Evolutionary conservation across 371 early-diverging fungal genomes (phyloP).

Genomic region (Saksenaea vasiformis): DNA sequence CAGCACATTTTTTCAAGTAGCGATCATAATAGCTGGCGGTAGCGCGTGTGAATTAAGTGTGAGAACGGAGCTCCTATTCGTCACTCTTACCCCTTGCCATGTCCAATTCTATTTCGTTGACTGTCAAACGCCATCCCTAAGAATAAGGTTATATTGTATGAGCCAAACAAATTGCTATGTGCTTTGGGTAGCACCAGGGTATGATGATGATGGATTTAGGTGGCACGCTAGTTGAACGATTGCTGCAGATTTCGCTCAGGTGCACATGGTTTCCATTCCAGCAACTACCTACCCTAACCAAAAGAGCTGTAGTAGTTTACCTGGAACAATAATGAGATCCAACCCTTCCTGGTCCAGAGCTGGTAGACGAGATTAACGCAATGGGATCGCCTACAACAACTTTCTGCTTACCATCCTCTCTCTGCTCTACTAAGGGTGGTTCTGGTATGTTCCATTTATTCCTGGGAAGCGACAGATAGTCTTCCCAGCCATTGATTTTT

Average conservation of each 20-base stretch:
- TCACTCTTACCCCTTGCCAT: slow-evolving; percentile 66
- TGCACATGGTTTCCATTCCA: too few relatives aligned
- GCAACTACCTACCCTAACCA: too few relatives aligned
- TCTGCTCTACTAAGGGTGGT: slow-evolving; percentile 50
- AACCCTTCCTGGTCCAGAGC: slow-evolving; percentile 56
- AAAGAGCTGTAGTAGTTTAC: slow-evolving; percentile 18
- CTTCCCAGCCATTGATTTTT: slow-evolving; percentile 57
- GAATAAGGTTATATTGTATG: background rate
- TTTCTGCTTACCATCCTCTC: slow-evolving; percentile 55
- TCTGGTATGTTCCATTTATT: slow-evolving; percentile 76
- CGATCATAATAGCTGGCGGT: slow-evolving; percentile 43
- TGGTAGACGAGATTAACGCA: slow-evolving; percentile 10
- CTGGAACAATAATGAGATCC: slow-evolving; percentile 72
- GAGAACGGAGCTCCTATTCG: background rate
- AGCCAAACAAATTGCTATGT: background rate
- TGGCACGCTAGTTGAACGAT: too few relatives aligned
- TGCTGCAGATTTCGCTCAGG: background rate
- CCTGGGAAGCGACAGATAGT: slow-evolving; percentile 59
- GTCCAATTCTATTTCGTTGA: slow-evolving; percentile 64
- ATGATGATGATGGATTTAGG: too few relatives aligned
- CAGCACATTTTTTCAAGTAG: slow-evolving; percentile 30
- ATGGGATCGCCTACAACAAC: background rate
- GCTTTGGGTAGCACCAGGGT: too few relatives aligned
- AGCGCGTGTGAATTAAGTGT: background rate
- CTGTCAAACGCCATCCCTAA: slow-evolving; percentile 65